phyloP scores from a whole-genome alignment of 1,139 yeast species.

The Saccharomyces hybrid region DNA sequence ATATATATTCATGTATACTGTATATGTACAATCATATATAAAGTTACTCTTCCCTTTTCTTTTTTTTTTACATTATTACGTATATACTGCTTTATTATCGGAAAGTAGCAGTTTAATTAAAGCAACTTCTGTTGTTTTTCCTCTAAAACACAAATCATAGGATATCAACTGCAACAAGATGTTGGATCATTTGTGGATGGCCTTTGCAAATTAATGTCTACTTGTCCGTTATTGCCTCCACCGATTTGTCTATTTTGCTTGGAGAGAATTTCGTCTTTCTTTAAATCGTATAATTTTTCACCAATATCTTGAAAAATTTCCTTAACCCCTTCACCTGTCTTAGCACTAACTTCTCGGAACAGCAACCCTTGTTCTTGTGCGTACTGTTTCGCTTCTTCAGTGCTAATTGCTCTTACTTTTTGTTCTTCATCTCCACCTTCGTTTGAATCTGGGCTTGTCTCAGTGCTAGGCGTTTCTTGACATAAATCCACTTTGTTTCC shows the following conservation, averaged over 20 bases:
- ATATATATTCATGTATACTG: not conserved
- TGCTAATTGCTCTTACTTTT: conserved; percentile 45
- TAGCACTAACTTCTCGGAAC: conserved; percentile 91
- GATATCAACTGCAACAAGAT: conserved; percentile 31
- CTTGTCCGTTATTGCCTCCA: conserved; percentile 11
- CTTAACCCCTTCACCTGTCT: conserved; percentile 75
- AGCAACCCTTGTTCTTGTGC: conserved; percentile 70
- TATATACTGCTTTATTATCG: not conserved
- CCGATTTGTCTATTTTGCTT: conserved; percentile 20
- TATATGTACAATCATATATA: not conserved
- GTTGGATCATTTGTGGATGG: conserved; percentile 42
- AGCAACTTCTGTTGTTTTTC: not conserved
- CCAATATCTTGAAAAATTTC: conserved; percentile 82
- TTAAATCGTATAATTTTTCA: conserved; percentile 40
- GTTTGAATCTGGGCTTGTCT: not conserved
- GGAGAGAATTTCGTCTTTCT: conserved; percentile 22
- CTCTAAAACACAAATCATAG: not conserved
- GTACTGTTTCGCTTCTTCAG: conserved; percentile 47
- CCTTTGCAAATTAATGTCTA: conserved; percentile 39
- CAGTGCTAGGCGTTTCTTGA: conserved; percentile 1
- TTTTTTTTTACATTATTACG: not conserved
- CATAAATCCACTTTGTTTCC: conserved; percentile 74
- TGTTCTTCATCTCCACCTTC: conserved; percentile 29
- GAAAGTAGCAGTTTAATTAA: not conserved
- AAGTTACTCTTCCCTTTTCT: not conserved